Base-by-base conservation (phyloP, 169 alveolate species). In the Babesia sp. region DNA sequence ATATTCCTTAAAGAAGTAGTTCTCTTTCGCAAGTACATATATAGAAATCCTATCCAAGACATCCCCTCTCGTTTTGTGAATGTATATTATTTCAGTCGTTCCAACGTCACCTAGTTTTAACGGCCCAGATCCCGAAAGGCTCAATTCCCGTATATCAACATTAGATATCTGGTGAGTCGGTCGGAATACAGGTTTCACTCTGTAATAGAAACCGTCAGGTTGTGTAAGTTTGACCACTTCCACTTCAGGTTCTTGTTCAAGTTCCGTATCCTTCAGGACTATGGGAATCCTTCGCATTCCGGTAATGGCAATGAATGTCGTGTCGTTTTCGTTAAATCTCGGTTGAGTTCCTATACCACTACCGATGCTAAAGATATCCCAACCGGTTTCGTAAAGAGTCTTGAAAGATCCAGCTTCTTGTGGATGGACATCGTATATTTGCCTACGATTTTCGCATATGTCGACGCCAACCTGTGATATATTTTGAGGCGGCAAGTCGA, bases 151-250 rank as follows among this genome's bases (percentile, higher is more conserved):
- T 3, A 57, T 2, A 29, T 55, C 7, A 11, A 57, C 1, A 11
- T 22, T 12, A 1, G 67, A 12, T 11, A 57, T 57, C 7, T 20
- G 53, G n/a, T 57, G 67, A 18, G 67, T 57, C 6, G 45, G 45
- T 5, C 33, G 12, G 50, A 14, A 57, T n/a, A 39, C 36, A 2
- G 67, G 67, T 33, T 33, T 22, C 34, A 57, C 31, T 4, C 48
- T 57, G 67, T 57, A 57, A 16, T 57, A 57, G 34, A 33, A 7
- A n/a, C 67, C 67, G 5, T 12, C 50, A 34, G 67, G 48, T 28
- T 6, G 9, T 2, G 28, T 2, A 7, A 57, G 50, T 1, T 4
- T 1, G 45, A 31, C 36, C 29, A 33, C 67, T n/a, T 57, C 50
- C 8, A 33, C 50, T n/a, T 57, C 67, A 33, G 29, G 28, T 39